phyloP scores from a whole-genome alignment of 768 basidiomycete genomes.

The Calocybe cyanea region DNA sequence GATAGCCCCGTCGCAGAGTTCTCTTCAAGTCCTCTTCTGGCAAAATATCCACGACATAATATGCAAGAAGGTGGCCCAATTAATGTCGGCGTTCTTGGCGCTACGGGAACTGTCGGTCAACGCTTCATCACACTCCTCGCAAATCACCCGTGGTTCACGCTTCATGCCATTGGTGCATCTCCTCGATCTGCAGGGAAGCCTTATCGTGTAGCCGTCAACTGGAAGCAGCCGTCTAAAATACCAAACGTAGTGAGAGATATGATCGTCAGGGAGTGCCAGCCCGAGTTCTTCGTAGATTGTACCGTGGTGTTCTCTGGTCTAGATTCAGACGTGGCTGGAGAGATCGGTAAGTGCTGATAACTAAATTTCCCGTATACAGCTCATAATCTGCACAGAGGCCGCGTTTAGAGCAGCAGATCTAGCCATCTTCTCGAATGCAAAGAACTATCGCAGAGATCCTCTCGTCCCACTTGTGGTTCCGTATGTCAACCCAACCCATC shows the following conservation, averaged over 20 bases:
- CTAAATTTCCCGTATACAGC: background rate
- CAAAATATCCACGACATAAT: conserved; percentile 31
- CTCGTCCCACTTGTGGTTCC: conserved; percentile 94
- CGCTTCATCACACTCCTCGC: conserved; percentile 89
- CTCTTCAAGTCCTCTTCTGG: conserved; percentile 23
- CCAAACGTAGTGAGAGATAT: conserved; percentile 59
- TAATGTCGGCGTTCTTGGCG: conserved; percentile 76
- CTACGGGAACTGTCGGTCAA: conserved; percentile 94
- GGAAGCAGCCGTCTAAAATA: conserved; percentile 85
- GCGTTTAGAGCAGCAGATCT: conserved; percentile 86
- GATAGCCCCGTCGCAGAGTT: conserved; percentile 21
- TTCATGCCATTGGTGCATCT: conserved; percentile 88
- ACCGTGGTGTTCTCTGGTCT: conserved; percentile 92
- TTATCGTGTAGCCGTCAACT: conserved; percentile 70
- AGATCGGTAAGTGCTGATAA: conserved; percentile 66
- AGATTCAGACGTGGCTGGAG: conserved; percentile 91
- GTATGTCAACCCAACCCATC: conserved; percentile 85
- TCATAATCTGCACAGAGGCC: conserved; percentile 49
- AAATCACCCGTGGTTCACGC: conserved; percentile 83
- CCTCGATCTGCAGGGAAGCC: conserved; percentile 80
- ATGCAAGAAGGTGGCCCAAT: conserved; percentile 29
- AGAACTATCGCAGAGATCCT: conserved; percentile 91
- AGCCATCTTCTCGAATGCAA: conserved; percentile 95
- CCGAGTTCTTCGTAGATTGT: conserved; percentile 77
- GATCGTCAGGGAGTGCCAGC: conserved; percentile 71